phyloP scores from a whole-genome alignment of 306 rosid species.

The Erythrophleum fordii region DNA sequence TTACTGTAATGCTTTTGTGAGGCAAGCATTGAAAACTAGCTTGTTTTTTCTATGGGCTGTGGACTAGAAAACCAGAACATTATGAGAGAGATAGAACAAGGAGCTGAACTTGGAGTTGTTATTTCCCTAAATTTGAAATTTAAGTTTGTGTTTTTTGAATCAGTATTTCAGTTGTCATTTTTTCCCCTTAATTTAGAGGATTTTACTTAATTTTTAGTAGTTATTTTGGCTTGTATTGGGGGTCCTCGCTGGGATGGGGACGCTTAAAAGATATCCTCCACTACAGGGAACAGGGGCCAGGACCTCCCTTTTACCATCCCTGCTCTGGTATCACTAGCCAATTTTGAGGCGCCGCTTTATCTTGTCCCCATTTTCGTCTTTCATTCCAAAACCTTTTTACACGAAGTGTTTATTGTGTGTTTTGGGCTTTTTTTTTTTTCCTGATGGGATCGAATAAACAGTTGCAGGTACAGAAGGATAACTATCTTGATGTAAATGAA shows the following conservation, averaged over 20 bases:
- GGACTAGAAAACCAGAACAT: neutral
- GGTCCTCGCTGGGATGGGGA: neutral
- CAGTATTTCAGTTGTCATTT: neutral
- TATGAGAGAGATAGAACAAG: no score
- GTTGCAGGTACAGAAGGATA: neutral
- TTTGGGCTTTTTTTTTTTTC: neutral
- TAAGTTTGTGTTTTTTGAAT: neutral
- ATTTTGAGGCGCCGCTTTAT: neutral
- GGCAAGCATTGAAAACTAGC: neutral
- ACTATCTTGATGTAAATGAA: constrained; percentile 3
- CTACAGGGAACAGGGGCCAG: neutral
- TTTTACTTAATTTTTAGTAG: neutral
- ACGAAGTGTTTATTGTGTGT: neutral
- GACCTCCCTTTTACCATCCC: neutral
- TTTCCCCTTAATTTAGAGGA: neutral
- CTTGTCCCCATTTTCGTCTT: neutral
- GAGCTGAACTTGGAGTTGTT: no score
- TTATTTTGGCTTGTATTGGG: neutral
- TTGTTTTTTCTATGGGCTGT: neutral
- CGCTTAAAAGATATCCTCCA: neutral
- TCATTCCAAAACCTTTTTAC: neutral
- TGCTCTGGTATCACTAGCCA: neutral
- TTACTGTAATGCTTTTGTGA: neutral
- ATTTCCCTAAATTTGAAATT: neutral
- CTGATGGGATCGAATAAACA: neutral